Conservation (phyloP, 225 moss, liverwort and hornwort genomes). For the Pleurozium schreberi region DNA sequence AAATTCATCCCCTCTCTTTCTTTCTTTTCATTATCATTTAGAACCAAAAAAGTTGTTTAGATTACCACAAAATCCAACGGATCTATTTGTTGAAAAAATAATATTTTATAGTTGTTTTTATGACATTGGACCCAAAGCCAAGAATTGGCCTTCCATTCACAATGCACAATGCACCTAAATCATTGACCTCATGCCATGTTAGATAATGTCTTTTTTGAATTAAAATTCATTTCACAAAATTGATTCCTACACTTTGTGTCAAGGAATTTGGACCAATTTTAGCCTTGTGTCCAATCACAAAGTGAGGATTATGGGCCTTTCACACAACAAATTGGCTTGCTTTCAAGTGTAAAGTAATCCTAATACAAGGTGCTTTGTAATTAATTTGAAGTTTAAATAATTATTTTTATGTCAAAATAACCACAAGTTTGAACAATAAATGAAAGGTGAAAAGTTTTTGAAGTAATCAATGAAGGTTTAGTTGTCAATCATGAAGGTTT, state of each 20-base stretch:
- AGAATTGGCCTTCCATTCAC: not conserved
- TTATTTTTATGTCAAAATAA: not conserved
- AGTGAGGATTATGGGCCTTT: fast-evolving
- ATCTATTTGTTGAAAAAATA: not conserved
- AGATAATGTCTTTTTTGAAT: not conserved
- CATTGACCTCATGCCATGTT: fast-evolving
- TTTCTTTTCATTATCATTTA: not conserved
- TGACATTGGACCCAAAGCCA: not conserved
- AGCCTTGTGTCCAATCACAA: not conserved
- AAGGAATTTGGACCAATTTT: fast-evolving
- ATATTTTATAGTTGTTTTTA: not conserved
- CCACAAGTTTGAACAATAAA: too few relatives aligned
- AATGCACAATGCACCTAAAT: not conserved
- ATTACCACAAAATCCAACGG: not conserved
- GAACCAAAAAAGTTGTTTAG: not conserved
- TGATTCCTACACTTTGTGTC: fast-evolving
- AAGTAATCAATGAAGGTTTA: not conserved
- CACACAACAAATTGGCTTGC: not conserved
- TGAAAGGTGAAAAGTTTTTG: not conserved
- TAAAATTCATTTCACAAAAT: not conserved
- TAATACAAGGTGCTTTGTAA: not conserved
- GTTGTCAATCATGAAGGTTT: too few relatives aligned
- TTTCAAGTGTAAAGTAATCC: fast-evolving
- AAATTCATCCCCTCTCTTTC: fast-evolving
- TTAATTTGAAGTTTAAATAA: not conserved